A percentile compares a stretch with the other conserved stretches of the same genome.
phyloP scores from a whole-genome alignment of 805 yeast genomes.

The Myxozyma monticola region DNA sequence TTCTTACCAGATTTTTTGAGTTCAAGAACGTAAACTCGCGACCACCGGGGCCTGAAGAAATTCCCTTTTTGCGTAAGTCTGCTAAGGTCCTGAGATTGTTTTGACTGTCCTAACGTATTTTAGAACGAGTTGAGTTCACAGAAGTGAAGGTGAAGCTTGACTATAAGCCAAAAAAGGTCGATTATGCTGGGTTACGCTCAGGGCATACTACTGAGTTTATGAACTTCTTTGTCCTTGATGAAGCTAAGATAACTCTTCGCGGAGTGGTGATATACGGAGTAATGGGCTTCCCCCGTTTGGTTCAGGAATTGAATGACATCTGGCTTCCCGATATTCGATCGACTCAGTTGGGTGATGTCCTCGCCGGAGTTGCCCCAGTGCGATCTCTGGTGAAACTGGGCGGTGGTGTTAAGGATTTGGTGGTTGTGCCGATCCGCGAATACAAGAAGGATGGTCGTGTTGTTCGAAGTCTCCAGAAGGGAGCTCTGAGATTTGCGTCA shows the following conservation, averaged over 20 bases:
- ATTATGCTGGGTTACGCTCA: constrained; percentile 78
- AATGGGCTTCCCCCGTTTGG: constrained; percentile 66
- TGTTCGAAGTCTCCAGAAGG: constrained; percentile 69
- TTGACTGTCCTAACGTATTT: constrained; percentile 45
- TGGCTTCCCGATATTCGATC: constrained; percentile 88
- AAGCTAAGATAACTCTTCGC: constrained; percentile 68
- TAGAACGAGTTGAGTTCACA: constrained; percentile 55
- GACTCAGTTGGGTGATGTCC: constrained; percentile 76
- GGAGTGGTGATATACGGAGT: constrained; percentile 70
- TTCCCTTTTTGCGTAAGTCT: constrained; percentile 30
- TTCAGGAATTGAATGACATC: constrained; percentile 55
- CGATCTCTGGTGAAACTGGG: constrained; percentile 76
- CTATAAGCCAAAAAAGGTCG: constrained; percentile 87
- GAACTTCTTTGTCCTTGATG: constrained; percentile 87
- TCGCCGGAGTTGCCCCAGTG: constrained; percentile 83
- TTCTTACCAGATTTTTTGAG: constrained; percentile 73
- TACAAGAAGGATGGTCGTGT: constrained; percentile 71
- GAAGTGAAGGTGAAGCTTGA: constrained; percentile 68
- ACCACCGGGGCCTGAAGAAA: constrained; percentile 24
- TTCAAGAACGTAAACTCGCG: constrained; percentile 61
- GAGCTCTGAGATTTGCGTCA: constrained; percentile 69
- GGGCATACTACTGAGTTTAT: constrained; percentile 85
- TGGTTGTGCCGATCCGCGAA: constrained; percentile 72
- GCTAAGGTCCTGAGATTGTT: not conserved
- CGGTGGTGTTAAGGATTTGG: constrained; percentile 69